Conservation (phyloP, 1,139 yeast genomes). For the Kodamaea sp. region DNA sequence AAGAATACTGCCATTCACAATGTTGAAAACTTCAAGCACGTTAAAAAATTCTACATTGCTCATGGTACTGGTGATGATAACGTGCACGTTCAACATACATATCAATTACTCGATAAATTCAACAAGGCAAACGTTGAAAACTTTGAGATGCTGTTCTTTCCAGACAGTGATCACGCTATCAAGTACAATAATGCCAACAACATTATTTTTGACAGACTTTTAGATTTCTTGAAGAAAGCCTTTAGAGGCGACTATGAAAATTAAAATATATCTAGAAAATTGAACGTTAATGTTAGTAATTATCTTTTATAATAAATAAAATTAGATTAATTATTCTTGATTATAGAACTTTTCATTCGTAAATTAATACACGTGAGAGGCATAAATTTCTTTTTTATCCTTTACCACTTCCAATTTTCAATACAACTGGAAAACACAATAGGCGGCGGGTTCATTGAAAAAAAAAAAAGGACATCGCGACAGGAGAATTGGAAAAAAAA, state of each 20-base stretch:
- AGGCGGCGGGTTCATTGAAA: neutral
- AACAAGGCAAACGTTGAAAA: slow-evolving; percentile 59
- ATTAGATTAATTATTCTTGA: neutral
- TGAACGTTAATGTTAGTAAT: neutral
- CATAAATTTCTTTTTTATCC: slow-evolving; percentile 1
- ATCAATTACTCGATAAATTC: slow-evolving; percentile 60
- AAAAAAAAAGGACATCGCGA: neutral
- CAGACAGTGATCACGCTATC: slow-evolving; percentile 75
- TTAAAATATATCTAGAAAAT: neutral
- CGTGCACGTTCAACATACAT: slow-evolving; percentile 72
- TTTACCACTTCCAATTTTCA: neutral
- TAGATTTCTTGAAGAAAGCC: slow-evolving; percentile 56
- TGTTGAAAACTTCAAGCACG: slow-evolving; percentile 44
- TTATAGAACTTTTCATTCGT: neutral
- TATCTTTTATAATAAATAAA: neutral
- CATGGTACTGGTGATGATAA: slow-evolving; percentile 85
- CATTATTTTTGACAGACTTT: slow-evolving; percentile 62
- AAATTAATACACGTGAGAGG: neutral
- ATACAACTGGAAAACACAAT: neutral
- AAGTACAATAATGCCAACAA: slow-evolving; percentile 65
- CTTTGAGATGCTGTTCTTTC: slow-evolving; percentile 71
- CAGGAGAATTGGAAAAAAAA: slow-evolving; percentile 1
- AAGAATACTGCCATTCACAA: slow-evolving; percentile 49
- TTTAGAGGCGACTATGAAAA: slow-evolving; percentile 41
- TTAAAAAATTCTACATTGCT: slow-evolving; percentile 61